phyloP scores from a whole-genome alignment of 768 basidiomycete species.

The Suillus lakei region DNA sequence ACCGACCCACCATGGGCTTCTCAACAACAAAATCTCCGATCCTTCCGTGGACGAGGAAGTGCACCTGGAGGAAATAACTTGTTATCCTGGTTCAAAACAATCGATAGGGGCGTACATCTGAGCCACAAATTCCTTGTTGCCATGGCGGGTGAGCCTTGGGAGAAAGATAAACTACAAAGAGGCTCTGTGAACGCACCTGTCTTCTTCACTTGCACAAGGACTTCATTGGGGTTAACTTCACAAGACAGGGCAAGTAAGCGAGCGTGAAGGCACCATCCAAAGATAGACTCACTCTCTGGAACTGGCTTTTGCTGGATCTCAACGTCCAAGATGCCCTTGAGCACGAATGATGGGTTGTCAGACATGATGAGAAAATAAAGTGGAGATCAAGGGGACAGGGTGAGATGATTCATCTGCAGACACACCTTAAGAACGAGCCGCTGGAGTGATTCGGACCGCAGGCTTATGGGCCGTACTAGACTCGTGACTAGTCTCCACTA shows the following conservation, averaged over 20 bases:
- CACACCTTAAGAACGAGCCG: slow-evolving; percentile 5
- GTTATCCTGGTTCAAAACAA: slow-evolving; percentile 13
- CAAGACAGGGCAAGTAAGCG: slow-evolving; percentile 13
- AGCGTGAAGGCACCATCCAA: not conserved
- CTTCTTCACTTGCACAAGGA: slow-evolving; percentile 89
- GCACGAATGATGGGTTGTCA: slow-evolving; percentile 81
- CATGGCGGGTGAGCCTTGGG: slow-evolving; percentile 14
- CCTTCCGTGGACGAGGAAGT: slow-evolving; percentile 78
- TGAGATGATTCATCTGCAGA: not conserved
- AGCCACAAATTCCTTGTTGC: slow-evolving; percentile 82
- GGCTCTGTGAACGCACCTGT: slow-evolving; percentile 60
- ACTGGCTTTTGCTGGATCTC: slow-evolving; percentile 77
- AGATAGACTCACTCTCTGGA: slow-evolving; percentile 58
- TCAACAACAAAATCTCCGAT: slow-evolving; percentile 83
- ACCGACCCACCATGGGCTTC: slow-evolving; percentile 68
- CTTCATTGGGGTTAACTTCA: slow-evolving; percentile 72
- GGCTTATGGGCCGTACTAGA: not conserved
- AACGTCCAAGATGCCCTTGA: slow-evolving; percentile 68
- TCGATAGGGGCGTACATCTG: slow-evolving; percentile 60
- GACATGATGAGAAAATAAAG: slow-evolving; percentile 49
- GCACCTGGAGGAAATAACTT: slow-evolving; percentile 52
- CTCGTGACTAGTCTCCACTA: not conserved
- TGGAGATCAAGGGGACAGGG: slow-evolving; percentile 9
- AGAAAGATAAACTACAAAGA: slow-evolving; percentile 1
- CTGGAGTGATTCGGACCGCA: slow-evolving; percentile 5